Conservation (phyloP, 2,329 filamentous ascomycete species). For the Tolypocladium ovalisporum region DNA sequence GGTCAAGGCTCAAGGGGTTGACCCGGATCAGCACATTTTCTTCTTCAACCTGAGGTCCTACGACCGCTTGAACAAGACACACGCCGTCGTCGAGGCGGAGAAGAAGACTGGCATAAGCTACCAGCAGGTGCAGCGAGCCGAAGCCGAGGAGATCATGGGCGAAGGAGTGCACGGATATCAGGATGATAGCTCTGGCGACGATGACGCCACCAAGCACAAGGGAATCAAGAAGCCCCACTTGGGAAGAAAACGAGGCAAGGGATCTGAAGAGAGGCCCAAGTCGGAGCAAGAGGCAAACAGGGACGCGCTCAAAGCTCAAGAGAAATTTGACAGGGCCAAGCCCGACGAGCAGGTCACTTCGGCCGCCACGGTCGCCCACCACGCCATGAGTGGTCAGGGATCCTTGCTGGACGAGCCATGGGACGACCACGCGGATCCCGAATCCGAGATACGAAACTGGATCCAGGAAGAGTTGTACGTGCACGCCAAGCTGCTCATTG, state of each 20-base stretch:
- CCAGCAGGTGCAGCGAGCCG: constrained; percentile 73
- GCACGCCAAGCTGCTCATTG: constrained; percentile 83
- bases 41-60: constrained; percentile 91
- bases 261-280: constrained; percentile 13
- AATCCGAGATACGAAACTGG: constrained; percentile 76
- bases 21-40: constrained; percentile 75
- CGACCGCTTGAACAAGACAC: constrained; percentile 80
- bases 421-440: constrained; percentile 53
- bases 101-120: constrained; percentile 75
- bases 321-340: constrained; percentile 39
- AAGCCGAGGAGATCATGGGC: constrained; percentile 82
- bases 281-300: constrained; percentile 23
- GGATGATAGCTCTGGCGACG: constrained; percentile 23
- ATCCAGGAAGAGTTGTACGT: constrained; percentile 96
- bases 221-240: constrained; percentile 6
- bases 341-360: constrained; percentile 25
- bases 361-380: constrained; percentile 51
- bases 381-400: constrained; percentile 61
- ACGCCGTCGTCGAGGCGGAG: constrained; percentile 62
- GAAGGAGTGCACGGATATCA: constrained; percentile 54
- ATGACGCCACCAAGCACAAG: not conserved
- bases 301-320: constrained; percentile 33
- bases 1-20: constrained; percentile 59
- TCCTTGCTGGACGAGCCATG: constrained; percentile 59
- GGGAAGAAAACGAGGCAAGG: constrained; percentile 41